Percentiles rank a stretch among this genome's conserved stretches.
phyloP scores from a whole-genome alignment of 129 eudicot species.

The Dittrichia graveolens region DNA sequence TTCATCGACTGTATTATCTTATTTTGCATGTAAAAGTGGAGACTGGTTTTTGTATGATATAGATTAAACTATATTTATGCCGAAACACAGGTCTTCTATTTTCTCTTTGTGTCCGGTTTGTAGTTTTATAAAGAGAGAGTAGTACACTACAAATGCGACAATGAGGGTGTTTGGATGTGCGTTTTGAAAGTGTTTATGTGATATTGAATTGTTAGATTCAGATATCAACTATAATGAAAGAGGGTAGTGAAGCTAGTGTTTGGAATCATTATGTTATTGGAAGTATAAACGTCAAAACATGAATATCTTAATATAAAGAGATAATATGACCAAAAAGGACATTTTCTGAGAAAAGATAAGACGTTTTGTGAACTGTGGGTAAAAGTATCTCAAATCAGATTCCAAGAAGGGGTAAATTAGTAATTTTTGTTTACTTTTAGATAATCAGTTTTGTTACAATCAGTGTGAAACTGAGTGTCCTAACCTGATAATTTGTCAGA shows the following conservation, averaged over 20 bases:
- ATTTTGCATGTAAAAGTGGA: conserved; percentile 2
- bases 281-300: background rate
- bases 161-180: background rate
- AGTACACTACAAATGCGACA: background rate
- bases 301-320: too few relatives aligned
- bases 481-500: background rate
- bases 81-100: background rate
- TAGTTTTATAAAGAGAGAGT: background rate
- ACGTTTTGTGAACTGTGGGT: background rate
- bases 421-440: background rate
- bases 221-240: background rate
- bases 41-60: background rate
- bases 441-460: conserved; percentile 4
- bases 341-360: background rate
- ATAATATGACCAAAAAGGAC: background rate
- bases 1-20: conserved; percentile 1
- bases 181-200: background rate
- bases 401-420: background rate
- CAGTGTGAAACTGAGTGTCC: background rate
- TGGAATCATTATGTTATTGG: background rate
- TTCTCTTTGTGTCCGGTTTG: background rate
- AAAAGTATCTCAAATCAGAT: background rate
- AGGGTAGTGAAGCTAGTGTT: background rate
- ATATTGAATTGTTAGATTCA: background rate
- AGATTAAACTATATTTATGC: background rate